Base-by-base conservation (phyloP, 1,284 basidiomycete species). In the Porodaedalea pini region DNA sequence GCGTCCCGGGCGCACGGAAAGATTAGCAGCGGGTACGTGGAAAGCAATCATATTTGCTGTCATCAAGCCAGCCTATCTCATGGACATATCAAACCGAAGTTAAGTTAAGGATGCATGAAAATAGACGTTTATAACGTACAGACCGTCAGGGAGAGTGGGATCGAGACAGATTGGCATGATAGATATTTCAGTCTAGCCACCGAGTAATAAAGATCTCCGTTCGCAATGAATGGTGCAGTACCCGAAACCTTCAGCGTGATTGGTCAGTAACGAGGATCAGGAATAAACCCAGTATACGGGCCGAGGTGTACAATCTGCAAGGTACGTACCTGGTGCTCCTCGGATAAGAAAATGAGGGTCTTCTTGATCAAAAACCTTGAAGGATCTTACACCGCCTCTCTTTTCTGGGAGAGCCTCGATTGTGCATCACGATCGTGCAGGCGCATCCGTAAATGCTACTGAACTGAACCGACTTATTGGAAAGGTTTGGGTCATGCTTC, bases 371-470 rank as follows among this genome's bases (percentile, higher is more conserved):
- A 21, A 41, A 15, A 6, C 40, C 31, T 15, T 52, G 36, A 40
- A 41, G 37, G 40, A 27, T 44, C 25, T 44, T 21, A 32, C 51
- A 54, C 51, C 13, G 51, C 51, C 51, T 45, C 51, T 7, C 29
- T 32, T 29, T 32, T 44, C 21, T 39, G n/a, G 31, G 48, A 34
- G 17, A 15, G 13, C 21, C 31, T 39, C 48, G 32, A 37, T 19
- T 36, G 19, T 27, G 15, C 6, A 50, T 11, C 17, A 5, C 32
- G 4, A 23, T 32, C 23, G n/a, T 21, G 31, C 31, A 36, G 23
- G 31, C 19, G 11, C 48, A 36, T n/a, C 40, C 40, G 40, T 11
- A 5, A 19, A 41, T 6, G 40, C 7, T 21, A 21, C 40, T n/a
- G 40, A 41, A 41, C 15, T 6, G 11, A 41, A n/a, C 6, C 40